Conservation (phyloP, 1,139 yeast genomes). For the Suzukiozyma palmioleophila region DNA sequence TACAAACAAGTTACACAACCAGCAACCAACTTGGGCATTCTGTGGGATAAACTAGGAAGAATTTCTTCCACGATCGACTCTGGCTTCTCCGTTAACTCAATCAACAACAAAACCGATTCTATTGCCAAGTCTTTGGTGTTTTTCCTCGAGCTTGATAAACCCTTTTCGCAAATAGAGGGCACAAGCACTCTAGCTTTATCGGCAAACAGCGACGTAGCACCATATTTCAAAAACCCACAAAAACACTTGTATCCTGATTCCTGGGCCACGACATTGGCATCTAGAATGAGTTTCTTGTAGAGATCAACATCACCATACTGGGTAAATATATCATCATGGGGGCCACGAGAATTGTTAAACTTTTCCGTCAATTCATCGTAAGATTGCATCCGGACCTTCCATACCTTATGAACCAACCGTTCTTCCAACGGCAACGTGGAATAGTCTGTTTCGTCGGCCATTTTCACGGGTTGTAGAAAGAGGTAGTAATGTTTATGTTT, state of each 20-base stretch:
- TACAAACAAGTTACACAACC: slow-evolving; percentile 57
- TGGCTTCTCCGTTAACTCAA: slow-evolving; percentile 60
- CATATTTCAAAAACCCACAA: slow-evolving; percentile 53
- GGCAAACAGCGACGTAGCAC: slow-evolving; percentile 42
- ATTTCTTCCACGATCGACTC: slow-evolving; percentile 66
- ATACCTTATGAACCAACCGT: slow-evolving; percentile 65
- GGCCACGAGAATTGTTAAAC: slow-evolving; percentile 54
- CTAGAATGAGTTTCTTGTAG: slow-evolving; percentile 59
- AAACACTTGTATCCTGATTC: slow-evolving; percentile 70
- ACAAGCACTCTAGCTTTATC: slow-evolving; percentile 36
- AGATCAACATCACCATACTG: slow-evolving; percentile 46
- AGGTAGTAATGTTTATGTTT: neutral
- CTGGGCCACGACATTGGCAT: slow-evolving; percentile 88
- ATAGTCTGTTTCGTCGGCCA: slow-evolving; percentile 52
- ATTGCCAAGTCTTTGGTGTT: slow-evolving; percentile 66
- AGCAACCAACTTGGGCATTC: slow-evolving; percentile 76
- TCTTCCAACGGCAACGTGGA: slow-evolving; percentile 62
- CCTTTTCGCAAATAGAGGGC: slow-evolving; percentile 70
- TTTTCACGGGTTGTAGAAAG: slow-evolving; percentile 6
- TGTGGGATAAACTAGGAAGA: slow-evolving; percentile 55
- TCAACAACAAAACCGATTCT: slow-evolving; percentile 57
- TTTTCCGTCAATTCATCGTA: slow-evolving; percentile 60
- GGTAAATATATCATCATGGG: slow-evolving; percentile 50
- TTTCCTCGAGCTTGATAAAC: slow-evolving; percentile 69
- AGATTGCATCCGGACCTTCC: slow-evolving; percentile 86